Percentiles rank a stretch among this genome's conserved stretches.
Conservation (phyloP, 1,284 basidiomycete genomes). For the Rhodotorula sp. region DNA sequence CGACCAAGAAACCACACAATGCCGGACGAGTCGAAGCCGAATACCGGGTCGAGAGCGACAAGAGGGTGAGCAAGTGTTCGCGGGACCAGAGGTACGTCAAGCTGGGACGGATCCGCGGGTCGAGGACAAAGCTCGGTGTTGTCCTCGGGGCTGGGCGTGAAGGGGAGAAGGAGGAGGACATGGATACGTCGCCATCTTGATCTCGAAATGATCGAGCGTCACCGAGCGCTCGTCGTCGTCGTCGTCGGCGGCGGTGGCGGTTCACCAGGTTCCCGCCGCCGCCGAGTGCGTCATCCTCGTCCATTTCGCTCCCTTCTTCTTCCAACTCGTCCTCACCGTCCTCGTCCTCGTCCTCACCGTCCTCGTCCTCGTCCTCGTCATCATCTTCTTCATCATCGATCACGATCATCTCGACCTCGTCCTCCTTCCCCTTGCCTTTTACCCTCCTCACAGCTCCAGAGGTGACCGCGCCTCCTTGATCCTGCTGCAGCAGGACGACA, state of each 20-base stretch:
- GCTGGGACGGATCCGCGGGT: conserved; percentile 57
- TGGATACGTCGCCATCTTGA: conserved; percentile 5
- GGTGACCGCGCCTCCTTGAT: too few species aligned
- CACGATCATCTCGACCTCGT: conserved; percentile 27
- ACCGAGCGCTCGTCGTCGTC: not conserved
- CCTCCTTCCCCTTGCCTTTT: conserved; percentile 32
- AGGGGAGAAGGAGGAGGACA: conserved; percentile 46
- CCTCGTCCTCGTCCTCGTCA: conserved; percentile 33
- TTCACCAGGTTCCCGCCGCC: too few species aligned
- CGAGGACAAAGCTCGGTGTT: conserved; percentile 43
- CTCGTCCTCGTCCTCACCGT: conserved; percentile 52
- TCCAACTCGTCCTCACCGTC: conserved; percentile 55
- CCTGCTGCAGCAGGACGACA: conserved; percentile 47
- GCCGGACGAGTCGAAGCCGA: conserved; percentile 50
- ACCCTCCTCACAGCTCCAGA: not conserved
- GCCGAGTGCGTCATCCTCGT: not conserved
- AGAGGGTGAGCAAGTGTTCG: conserved; percentile 57
- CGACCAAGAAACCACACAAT: conserved; percentile 59
- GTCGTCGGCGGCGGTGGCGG: not conserved
- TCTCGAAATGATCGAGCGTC: not conserved
- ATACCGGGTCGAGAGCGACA: conserved; percentile 43
- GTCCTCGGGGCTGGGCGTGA: too few species aligned
- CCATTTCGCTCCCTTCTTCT: conserved; percentile 26
- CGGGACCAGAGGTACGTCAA: conserved; percentile 57
- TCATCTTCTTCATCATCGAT: conserved; percentile 23